These are phyloP conservation scores for Pyrus betulifolia DNA, from an alignment of 306 rosid genomes.

Conservation along the genomic window DNA sequence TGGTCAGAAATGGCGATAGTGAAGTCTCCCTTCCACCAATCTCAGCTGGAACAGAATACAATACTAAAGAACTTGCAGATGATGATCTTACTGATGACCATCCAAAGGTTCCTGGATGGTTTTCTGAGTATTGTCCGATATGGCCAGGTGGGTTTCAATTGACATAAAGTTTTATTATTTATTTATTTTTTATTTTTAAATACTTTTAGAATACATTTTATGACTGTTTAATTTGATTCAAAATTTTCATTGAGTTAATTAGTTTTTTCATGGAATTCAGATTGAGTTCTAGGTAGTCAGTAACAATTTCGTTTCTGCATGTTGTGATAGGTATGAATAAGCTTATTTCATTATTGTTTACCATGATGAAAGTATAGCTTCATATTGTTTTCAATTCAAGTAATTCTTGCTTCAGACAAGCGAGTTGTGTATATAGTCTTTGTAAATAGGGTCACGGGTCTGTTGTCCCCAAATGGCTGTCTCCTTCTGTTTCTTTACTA, in stretches of 20 bases:
- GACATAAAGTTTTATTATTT: not conserved
- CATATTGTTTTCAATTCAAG: not conserved
- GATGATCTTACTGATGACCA: slow-evolving; percentile 13
- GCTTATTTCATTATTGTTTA: not conserved
- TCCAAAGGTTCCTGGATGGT: slow-evolving; percentile 50
- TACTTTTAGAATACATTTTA: too few species aligned
- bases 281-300: too few species aligned
- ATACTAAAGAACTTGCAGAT: not conserved
- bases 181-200: too few species aligned
- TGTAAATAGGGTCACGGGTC: not conserved
- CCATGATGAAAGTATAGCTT: not conserved
- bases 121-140: slow-evolving; percentile 48
- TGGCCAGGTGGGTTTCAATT: slow-evolving; percentile 54
- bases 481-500: too few species aligned
- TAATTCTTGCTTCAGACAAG: not conserved
- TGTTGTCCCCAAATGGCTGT: too few species aligned
- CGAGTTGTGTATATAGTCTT: not conserved
- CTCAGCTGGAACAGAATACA: not conserved
- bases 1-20: not conserved
- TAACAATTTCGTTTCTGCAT: too few species aligned
- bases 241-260: not conserved
- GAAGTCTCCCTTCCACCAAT: not conserved
- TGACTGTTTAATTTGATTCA: not conserved
- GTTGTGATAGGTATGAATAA: not conserved
- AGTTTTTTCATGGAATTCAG: not conserved